Percentiles rank a stretch among this genome's conserved stretches.
phyloP scores from a whole-genome alignment of 2,329 filamentous ascomycete species.

The Cladorrhinum sp. region DNA sequence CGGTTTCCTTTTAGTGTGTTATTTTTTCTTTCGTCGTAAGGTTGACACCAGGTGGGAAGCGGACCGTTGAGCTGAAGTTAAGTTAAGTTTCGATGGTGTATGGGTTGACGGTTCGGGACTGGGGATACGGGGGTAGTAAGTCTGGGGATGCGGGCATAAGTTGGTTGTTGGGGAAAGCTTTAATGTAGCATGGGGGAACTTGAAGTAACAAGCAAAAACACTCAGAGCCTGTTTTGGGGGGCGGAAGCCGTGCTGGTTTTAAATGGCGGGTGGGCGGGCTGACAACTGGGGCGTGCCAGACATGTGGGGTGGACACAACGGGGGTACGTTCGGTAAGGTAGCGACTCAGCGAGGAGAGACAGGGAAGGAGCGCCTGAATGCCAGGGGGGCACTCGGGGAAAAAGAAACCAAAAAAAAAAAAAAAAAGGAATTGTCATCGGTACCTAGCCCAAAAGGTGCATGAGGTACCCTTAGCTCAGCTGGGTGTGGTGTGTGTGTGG shows the following conservation, averaged over 20 bases:
- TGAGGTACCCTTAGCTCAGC: constrained; percentile 12
- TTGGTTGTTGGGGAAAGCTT: constrained; percentile 25
- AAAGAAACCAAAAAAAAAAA: constrained; percentile 18
- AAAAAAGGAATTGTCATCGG: constrained; percentile 19
- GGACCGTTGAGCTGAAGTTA: constrained; percentile 12
- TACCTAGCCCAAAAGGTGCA: constrained; percentile 22
- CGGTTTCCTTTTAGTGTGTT: neutral
- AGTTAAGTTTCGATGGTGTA: constrained; percentile 16
- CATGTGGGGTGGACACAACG: constrained; percentile 26
- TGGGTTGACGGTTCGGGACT: constrained; percentile 16
- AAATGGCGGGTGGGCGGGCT: constrained; percentile 28
- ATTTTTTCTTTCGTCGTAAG: neutral
- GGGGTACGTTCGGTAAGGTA: constrained; percentile 21
- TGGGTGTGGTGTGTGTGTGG: constrained; percentile 13
- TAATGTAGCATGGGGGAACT: constrained; percentile 27
- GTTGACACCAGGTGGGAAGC: constrained; percentile 3
- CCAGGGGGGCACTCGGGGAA: constrained; percentile 26
- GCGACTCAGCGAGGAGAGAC: constrained; percentile 24
- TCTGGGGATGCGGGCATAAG: constrained; percentile 9
- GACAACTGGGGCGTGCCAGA: constrained; percentile 16
- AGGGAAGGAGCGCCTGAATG: constrained; percentile 23
- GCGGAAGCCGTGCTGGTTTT: constrained; percentile 30
- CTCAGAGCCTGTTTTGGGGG: constrained; percentile 24
- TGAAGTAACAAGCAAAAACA: constrained; percentile 26
- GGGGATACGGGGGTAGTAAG: constrained; percentile 12